Conservation (phyloP, 148 eudicot genomes). For the Dianthus caryophyllus region DNA sequence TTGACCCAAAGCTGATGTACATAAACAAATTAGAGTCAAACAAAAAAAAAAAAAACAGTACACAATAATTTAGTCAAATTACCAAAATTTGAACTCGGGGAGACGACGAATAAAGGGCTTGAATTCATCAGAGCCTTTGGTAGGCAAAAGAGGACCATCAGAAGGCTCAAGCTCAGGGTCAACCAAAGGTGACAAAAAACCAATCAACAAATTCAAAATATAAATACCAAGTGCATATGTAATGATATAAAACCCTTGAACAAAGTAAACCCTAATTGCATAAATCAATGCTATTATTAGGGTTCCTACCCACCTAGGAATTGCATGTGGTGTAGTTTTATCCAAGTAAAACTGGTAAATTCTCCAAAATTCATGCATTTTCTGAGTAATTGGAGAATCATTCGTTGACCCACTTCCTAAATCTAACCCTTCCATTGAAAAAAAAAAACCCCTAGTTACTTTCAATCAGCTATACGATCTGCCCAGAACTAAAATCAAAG, state of each 20-base stretch:
- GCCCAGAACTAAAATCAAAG: conserved; percentile 11
- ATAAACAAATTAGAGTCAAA: neutral
- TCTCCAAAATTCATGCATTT: conserved; percentile 39
- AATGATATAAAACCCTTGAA: conserved; percentile 68
- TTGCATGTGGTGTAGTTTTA: conserved; percentile 67
- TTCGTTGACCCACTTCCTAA: conserved; percentile 30
- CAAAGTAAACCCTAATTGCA: conserved; percentile 49
- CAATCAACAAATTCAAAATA: conserved; percentile 63
- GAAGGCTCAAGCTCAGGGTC: conserved; percentile 68
- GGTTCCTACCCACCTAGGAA: conserved; percentile 69
- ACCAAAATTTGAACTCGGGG: conserved; percentile 88
- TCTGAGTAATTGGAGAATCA: conserved; percentile 29
- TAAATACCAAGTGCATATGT: conserved; percentile 76
- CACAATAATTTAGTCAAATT: neutral
- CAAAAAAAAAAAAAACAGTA: neutral
- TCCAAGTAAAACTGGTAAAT: conserved; percentile 66
- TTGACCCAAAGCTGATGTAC: neutral
- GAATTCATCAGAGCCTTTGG: conserved; percentile 83
- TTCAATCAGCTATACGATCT: conserved; percentile 30
- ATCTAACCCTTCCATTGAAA: conserved; percentile 57
- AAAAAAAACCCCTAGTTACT: conserved; percentile 13
- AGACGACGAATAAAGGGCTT: conserved; percentile 86
- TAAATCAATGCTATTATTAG: conserved; percentile 39
- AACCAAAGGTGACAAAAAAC: conserved; percentile 77
- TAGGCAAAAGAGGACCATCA: conserved; percentile 65